A percentile compares a stretch with the other conserved stretches of the same genome.
phyloP scores from a whole-genome alignment of 1,284 basidiomycete species.

The Kalmanozyma brasiliensis region DNA sequence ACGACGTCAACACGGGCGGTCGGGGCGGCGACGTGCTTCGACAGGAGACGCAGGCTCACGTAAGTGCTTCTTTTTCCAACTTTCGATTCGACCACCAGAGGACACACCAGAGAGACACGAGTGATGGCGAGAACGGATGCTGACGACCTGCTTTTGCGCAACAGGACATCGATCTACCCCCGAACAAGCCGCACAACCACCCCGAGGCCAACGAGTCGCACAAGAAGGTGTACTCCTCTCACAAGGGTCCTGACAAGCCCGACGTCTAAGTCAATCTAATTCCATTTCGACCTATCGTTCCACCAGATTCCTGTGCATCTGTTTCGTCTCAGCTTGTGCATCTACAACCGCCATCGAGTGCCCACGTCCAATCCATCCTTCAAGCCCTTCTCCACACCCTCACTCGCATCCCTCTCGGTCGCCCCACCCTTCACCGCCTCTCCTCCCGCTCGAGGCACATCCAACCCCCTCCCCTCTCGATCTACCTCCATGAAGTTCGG shows the following conservation, averaged over 20 bases:
- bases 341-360: slow-evolving; percentile 36
- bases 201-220: slow-evolving; percentile 32
- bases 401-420: not conserved
- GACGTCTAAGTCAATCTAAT: too few relatives aligned
- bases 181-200: slow-evolving; percentile 33
- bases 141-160: not conserved
- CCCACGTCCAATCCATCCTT: slow-evolving; percentile 44
- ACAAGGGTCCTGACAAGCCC: slow-evolving; percentile 35
- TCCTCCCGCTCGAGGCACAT: slow-evolving; percentile 8
- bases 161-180: slow-evolving; percentile 42
- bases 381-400: slow-evolving; percentile 4
- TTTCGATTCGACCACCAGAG: too few relatives aligned
- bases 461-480: slow-evolving; percentile 29
- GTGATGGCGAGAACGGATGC: not conserved
- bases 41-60: slow-evolving; percentile 25
- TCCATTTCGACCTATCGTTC: too few relatives aligned
- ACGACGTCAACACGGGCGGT: slow-evolving; percentile 40
- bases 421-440: not conserved
- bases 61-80: too few relatives aligned
- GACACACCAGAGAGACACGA: too few relatives aligned
- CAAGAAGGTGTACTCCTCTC: slow-evolving; percentile 28
- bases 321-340: too few relatives aligned
- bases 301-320: too few relatives aligned
- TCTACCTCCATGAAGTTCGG: slow-evolving; percentile 54
- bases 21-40: slow-evolving; percentile 29